Evolutionary conservation across 495 filamentous ascomycete species (phyloP).

Genomic region (Xylaria venustula): DNA sequence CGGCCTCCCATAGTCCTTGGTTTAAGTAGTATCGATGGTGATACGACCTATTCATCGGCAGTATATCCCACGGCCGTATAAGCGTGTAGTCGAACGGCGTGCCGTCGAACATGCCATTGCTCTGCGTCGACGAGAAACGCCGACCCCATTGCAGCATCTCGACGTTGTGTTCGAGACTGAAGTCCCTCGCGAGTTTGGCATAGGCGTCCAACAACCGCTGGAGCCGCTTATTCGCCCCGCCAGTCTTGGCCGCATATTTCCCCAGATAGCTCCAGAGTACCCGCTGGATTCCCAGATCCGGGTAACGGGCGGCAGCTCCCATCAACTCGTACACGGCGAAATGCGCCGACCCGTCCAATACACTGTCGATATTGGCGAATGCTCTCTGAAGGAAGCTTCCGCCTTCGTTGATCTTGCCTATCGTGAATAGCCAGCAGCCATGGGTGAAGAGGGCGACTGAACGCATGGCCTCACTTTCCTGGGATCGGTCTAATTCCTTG

Average conservation of each 20-base stretch:
- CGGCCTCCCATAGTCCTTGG: conserved; percentile 26
- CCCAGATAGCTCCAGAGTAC: conserved; percentile 29
- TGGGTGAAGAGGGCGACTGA: conserved; percentile 27
- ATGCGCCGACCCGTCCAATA: conserved; percentile 26
- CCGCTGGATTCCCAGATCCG: conserved; percentile 25
- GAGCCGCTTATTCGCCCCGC: conserved; percentile 23
- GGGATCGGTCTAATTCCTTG: conserved; percentile 23
- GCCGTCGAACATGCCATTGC: conserved; percentile 28
- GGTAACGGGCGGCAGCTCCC: conserved; percentile 25
- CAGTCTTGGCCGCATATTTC: conserved; percentile 23
- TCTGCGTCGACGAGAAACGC: conserved; percentile 23
- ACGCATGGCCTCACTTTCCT: conserved; percentile 25
- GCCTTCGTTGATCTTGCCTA: conserved; percentile 24
- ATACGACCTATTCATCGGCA: conserved; percentile 24
- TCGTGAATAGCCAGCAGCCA: conserved; percentile 31
- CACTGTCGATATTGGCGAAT: conserved; percentile 23
- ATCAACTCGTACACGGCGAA: conserved; percentile 31
- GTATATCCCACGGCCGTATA: conserved; percentile 30
- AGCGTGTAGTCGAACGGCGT: conserved; percentile 32
- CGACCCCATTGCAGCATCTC: conserved; percentile 26
- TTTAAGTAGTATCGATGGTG: conserved; percentile 30
- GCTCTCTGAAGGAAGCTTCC: conserved; percentile 23
- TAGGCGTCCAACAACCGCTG: conserved; percentile 22
- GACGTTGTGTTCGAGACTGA: conserved; percentile 22
- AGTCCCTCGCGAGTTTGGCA: conserved; percentile 23